Conservation (phyloP, 208 protist species). For the Trypanosomatidae sp. region DNA sequence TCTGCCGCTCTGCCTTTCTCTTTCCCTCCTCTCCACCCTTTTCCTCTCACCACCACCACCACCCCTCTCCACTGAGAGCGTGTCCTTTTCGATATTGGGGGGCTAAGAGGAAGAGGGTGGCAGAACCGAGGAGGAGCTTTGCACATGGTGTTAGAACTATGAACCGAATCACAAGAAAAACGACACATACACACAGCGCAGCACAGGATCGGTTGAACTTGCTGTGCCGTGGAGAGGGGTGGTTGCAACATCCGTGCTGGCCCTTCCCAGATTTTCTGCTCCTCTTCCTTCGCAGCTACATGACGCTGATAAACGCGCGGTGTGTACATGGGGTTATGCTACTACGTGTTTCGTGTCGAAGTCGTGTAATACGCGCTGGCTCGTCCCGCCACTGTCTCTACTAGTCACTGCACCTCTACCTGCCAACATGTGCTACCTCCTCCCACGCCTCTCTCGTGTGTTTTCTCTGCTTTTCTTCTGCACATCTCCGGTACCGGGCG, state of each 20-base stretch:
- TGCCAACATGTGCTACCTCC: not conserved
- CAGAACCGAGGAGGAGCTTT: not conserved
- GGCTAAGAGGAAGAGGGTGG: not conserved
- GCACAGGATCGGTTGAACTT: not conserved
- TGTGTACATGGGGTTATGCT: too few relatives aligned
- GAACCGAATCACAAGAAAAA: not conserved
- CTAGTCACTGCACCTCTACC: not conserved
- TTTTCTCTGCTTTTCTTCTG: not conserved
- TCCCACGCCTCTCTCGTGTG: conserved; percentile 1
- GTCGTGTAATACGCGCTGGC: not conserved
- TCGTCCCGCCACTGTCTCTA: not conserved
- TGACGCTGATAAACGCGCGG: too few relatives aligned
- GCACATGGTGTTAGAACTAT: not conserved
- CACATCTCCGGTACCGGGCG: not conserved
- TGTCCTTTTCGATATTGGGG: not conserved
- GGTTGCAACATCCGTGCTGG: not conserved
- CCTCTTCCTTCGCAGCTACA: not conserved
- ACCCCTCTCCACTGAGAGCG: not conserved
- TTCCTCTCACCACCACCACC: not conserved
- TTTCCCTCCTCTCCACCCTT: too few relatives aligned
- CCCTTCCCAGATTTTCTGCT: not conserved
- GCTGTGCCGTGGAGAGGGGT: not conserved
- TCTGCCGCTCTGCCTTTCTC: not conserved
- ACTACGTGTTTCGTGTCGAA: not conserved
- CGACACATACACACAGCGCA: not conserved